Conservation (phyloP, 768 basidiomycete species). For the Collybia sp. region DNA sequence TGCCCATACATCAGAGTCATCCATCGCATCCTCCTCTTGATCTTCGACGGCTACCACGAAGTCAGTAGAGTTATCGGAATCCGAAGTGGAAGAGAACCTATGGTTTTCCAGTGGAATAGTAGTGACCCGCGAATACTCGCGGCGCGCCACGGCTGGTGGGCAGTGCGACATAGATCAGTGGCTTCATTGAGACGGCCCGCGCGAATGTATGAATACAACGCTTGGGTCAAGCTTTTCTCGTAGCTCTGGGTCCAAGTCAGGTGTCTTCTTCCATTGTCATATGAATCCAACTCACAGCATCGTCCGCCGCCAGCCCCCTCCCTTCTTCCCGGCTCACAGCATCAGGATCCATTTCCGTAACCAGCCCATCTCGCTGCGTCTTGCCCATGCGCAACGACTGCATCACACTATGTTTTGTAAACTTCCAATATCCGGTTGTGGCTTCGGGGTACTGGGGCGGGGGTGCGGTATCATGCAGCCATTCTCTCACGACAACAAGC, state of each 20-base stretch:
- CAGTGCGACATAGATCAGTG: conserved; percentile 72
- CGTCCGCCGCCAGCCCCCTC: conserved; percentile 63
- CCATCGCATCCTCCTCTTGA: conserved; percentile 46
- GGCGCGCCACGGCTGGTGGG: conserved; percentile 90
- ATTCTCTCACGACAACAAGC: conserved; percentile 81
- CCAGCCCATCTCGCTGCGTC: conserved; percentile 41
- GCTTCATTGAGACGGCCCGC: conserved; percentile 86
- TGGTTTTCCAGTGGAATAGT: conserved; percentile 69
- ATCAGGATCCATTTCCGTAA: conserved; percentile 79
- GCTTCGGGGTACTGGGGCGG: conserved; percentile 61
- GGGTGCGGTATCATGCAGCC: conserved; percentile 78
- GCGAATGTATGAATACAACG: conserved; percentile 77
- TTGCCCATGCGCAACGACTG: conserved; percentile 53
- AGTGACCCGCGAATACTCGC: conserved; percentile 83
- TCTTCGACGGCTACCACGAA: conserved; percentile 25
- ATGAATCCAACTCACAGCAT: conserved; percentile 54
- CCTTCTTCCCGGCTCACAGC: conserved; percentile 59
- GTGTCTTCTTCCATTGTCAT: background rate
- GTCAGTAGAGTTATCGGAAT: background rate
- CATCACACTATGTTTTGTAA: conserved; percentile 72
- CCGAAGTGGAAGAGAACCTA: conserved; percentile 43
- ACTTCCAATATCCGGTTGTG: conserved; percentile 79
- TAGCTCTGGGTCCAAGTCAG: conserved; percentile 47
- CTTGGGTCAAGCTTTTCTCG: conserved; percentile 73
- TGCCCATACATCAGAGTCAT: conserved; percentile 50